Evolutionary conservation across 257 asterid species (phyloP), one percentile per base, ranked within the genome.

Genomic region (Nicotiana noctiflora): DNA sequence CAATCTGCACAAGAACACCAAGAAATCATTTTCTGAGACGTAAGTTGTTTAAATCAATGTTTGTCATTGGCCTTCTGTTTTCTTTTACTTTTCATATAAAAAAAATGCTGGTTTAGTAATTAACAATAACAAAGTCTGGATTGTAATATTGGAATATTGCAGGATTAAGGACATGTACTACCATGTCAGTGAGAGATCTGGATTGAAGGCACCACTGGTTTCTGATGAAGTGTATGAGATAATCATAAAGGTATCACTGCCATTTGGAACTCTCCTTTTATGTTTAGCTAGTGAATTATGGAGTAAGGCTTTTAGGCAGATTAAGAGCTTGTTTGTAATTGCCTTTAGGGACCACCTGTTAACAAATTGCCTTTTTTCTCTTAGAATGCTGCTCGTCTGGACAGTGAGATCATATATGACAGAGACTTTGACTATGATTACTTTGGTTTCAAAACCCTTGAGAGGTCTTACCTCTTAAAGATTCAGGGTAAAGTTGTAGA

Each of bases 21-120:
- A 94, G 92, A 92, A 96, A 82, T 96, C 92, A 2, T 96, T 96
- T 88, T 96, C 99, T 11, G 99, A 96, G 82, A 92, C 99, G 99
- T 94, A 88, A 90, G 97, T 81, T 25, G 31, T 67, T 59, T 61
- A 60, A 82, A 15, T 59, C 14, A 23, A 44, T 3, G 53, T 32
- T 52, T 65, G 57, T 17, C 52, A 31, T 52, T 46, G n/a, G 4
- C n/a, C 14, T 13, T 10, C 4, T 18, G 23, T 52, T 44, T 6
- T 18, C 34, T 80, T 34, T 56, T 21, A 14, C 3, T 59, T 21
- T 46, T 67, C 21, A 8, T 5, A 17, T 0, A n/a, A n/a, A n/a
- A 18, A 40, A 31, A 17, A 2, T 57, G 8, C 8, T 37, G 6
- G 29, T n/a, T 14, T 21, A 46, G 23, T 8, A 21, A 49, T 74